Conservation (phyloP, 1,284 basidiomycete genomes). For the Boletus mariae region DNA sequence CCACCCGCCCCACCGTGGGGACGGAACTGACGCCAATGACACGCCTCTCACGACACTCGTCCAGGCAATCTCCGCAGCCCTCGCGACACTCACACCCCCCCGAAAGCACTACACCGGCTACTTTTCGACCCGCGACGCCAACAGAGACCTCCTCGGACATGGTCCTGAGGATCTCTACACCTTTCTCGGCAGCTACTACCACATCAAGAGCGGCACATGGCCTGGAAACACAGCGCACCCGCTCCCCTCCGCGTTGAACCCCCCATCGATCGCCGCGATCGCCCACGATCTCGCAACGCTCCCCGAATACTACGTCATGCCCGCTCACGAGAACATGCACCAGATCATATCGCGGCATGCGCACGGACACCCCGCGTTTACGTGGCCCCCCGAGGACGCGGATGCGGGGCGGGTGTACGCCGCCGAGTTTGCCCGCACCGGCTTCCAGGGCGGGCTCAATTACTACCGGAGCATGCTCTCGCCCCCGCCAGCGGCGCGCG, state of each 20-base stretch:
- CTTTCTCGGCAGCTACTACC: constrained; percentile 57
- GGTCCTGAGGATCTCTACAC: constrained; percentile 42
- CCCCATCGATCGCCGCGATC: constrained; percentile 22
- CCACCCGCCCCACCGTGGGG: background rate
- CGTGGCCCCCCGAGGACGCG: constrained; percentile 51
- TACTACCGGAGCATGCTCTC: constrained; percentile 45
- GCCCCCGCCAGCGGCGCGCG: constrained; percentile 16
- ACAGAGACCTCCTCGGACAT: constrained; percentile 40
- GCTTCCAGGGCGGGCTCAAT: constrained; percentile 63
- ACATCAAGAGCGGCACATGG: constrained; percentile 60
- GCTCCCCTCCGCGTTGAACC: constrained; percentile 30
- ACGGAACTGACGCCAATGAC: background rate
- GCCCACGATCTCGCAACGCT: constrained; percentile 38
- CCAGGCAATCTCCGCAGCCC: constrained; percentile 20
- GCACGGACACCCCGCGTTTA: constrained; percentile 24
- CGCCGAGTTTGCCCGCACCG: constrained; percentile 46
- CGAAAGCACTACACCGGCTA: constrained; percentile 58
- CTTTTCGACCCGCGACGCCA: constrained; percentile 45
- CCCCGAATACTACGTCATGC: constrained; percentile 66
- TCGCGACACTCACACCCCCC: constrained; percentile 46
- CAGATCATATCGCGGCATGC: constrained; percentile 38
- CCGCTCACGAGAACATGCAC: constrained; percentile 48
- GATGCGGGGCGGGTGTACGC: constrained; percentile 43
- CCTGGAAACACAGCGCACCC: constrained; percentile 39
- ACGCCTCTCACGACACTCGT: constrained; percentile 12